Conservation (phyloP, 331 rosid genomes). For the Rhamnella rubrinervis region DNA sequence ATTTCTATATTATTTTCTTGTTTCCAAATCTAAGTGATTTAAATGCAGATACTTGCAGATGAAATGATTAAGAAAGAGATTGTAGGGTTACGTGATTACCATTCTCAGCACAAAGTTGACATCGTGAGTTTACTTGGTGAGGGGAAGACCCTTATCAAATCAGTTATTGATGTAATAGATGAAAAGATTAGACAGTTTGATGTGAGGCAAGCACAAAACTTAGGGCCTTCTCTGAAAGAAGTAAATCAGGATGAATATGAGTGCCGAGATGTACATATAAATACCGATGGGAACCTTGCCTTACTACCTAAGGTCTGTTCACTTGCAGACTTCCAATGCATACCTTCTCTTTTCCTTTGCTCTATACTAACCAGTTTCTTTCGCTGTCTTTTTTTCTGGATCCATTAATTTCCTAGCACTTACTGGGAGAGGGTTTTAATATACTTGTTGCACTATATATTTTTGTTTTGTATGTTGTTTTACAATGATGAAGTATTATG, state of each 20-base stretch:
- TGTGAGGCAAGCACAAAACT: slow-evolving; percentile 34
- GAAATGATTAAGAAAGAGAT: slow-evolving; percentile 50
- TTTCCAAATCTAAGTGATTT: slow-evolving; percentile 29
- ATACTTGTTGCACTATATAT: too few relatives aligned
- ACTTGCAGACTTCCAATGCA: slow-evolving; percentile 16
- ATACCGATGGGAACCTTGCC: slow-evolving; percentile 36
- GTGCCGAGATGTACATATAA: slow-evolving; percentile 55
- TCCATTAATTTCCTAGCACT: neutral
- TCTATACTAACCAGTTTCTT: neutral
- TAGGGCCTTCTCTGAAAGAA: slow-evolving; percentile 39
- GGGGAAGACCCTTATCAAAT: slow-evolving; percentile 59
- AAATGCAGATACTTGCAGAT: slow-evolving; percentile 54
- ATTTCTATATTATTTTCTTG: neutral
- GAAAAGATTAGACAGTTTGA: slow-evolving; percentile 44
- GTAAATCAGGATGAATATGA: slow-evolving; percentile 49
- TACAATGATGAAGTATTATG: neutral
- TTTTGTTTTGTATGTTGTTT: neutral
- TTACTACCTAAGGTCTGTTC: slow-evolving; percentile 49
- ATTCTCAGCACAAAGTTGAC: slow-evolving; percentile 56
- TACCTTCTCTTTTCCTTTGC: slow-evolving; percentile 10
- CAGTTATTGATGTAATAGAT: slow-evolving; percentile 46
- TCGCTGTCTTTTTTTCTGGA: neutral
- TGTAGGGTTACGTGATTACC: slow-evolving; percentile 48
- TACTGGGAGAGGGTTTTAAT: neutral
- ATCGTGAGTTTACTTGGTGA: slow-evolving; percentile 58